These are phyloP conservation scores for Penicillium sp. DNA, from an alignment of 2,329 filamentous ascomycete genomes.

Conservation along the genomic window DNA sequence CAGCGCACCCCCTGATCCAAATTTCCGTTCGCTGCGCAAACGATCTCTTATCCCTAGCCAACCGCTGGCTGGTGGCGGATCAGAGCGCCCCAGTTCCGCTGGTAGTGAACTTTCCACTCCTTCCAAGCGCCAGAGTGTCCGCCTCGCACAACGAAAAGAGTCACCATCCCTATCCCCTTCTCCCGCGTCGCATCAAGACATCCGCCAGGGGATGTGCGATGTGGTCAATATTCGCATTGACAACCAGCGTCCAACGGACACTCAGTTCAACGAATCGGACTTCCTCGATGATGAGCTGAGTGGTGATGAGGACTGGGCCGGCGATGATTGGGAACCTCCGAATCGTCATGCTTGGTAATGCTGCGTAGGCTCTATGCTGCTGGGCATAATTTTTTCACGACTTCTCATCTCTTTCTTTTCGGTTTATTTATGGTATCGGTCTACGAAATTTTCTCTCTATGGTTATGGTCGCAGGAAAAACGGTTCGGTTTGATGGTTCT, in stretches of 20 bases:
- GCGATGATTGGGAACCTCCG: constrained; percentile 40
- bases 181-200: constrained; percentile 8
- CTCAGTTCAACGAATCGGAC: constrained; percentile 59
- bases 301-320: constrained; percentile 65
- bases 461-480: not conserved
- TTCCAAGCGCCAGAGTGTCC: constrained; percentile 44
- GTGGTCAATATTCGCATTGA: constrained; percentile 62
- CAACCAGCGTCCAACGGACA: constrained; percentile 61
- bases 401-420: not conserved
- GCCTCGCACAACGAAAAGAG: constrained; percentile 35
- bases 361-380: not conserved
- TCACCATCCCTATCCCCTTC: constrained; percentile 7
- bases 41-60: constrained; percentile 2
- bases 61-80: constrained; percentile 1
- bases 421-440: not conserved
- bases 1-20: constrained; percentile 34
- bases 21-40: constrained; percentile 27
- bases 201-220: constrained; percentile 59
- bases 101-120: constrained; percentile 19
- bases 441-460: not conserved
- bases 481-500: too few species aligned
- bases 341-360: constrained; percentile 28
- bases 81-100: constrained; percentile 15
- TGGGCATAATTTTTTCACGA: not conserved
- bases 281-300: constrained; percentile 62